Base-by-base conservation (phyloP, 768 basidiomycete species). In the Cubamyces sp. region DNA sequence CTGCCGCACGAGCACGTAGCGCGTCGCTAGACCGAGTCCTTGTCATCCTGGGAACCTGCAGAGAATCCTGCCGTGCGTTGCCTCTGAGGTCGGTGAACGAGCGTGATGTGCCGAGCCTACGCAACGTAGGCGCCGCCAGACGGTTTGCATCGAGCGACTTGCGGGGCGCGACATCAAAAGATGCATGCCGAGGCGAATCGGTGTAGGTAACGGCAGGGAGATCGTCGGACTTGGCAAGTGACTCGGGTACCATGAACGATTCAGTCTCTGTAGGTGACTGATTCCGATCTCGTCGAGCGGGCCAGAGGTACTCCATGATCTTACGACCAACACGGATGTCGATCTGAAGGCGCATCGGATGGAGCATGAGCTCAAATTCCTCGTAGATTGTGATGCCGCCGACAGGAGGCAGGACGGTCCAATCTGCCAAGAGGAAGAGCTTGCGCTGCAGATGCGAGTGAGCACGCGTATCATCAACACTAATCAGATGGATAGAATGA, bases 351-450 rank as follows among this genome's bases (percentile, higher is more conserved):
- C 89, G 86, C 67, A 98, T 81, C 0, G 95, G 96, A 73, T 96
- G 94, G 43, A 97, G 78, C 26, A 85, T 83, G 39, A 96, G 76
- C 64, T 91, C 86, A 67, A 97, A 92, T 28, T 82, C 79, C 72
- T 94, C 88, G 72, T 94, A 89, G 64, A 97, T 92, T 1, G 88
- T 85, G 66, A 98, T 97, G 14, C 96, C 96, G 19, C 94, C 96
- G 23, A 98, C 94, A 16, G 94, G 92, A 1, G 94, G 84, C n/a
- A 94, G 78, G 25, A 91, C 83, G 3, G 82, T 85, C 95, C 94
- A 96, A 57, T 87, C 84, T 2, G 88, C 88, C 1, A 86, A 77
- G 19, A 88, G 79, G 73, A 96, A 95, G 23, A 93, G 74, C 16
- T 88, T 86, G 61, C 81, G 80, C 89, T 92, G 65, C 16, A 3